Conservation (phyloP, 768 basidiomycete genomes). For the Gautieria morchelliformis region DNA sequence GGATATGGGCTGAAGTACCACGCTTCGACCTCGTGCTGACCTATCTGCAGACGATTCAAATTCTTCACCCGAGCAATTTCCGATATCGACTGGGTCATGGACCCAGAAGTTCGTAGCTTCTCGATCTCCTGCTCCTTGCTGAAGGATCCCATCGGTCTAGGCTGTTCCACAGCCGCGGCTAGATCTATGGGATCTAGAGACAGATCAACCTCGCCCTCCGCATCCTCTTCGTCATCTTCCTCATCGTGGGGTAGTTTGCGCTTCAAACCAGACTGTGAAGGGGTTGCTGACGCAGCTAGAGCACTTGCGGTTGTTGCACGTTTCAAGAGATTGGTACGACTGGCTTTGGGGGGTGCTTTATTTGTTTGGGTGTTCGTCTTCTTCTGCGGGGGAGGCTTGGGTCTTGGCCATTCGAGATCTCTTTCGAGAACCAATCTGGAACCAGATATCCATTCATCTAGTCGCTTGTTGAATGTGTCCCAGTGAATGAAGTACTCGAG, state of each 20-base stretch:
- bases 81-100: constrained; percentile 98
- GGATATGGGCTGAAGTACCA: constrained; percentile 99
- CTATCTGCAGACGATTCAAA: constrained; percentile 92
- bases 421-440: constrained; percentile 73
- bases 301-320: constrained; percentile 49
- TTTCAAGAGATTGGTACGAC: constrained; percentile 43
- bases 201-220: constrained; percentile 42
- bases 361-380: constrained; percentile 45
- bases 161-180: constrained; percentile 37
- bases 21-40: constrained; percentile 94
- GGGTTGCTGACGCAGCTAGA: constrained; percentile 49
- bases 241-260: constrained; percentile 61
- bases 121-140: constrained; percentile 99
- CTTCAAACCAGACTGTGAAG: constrained; percentile 43
- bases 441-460: constrained; percentile 94
- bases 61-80: constrained; percentile 99
- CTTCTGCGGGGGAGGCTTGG: constrained; percentile 51
- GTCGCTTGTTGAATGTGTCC: constrained; percentile 97
- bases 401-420: constrained; percentile 95
- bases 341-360: constrained; percentile 45
- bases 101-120: constrained; percentile 93
- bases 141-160: constrained; percentile 52
- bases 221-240: constrained; percentile 55
- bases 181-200: constrained; percentile 54
- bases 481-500: constrained; percentile 97